Evolutionary conservation across 1,284 basidiomycete species (phyloP).

Genomic region (Microbotryum scabiosae): DNA sequence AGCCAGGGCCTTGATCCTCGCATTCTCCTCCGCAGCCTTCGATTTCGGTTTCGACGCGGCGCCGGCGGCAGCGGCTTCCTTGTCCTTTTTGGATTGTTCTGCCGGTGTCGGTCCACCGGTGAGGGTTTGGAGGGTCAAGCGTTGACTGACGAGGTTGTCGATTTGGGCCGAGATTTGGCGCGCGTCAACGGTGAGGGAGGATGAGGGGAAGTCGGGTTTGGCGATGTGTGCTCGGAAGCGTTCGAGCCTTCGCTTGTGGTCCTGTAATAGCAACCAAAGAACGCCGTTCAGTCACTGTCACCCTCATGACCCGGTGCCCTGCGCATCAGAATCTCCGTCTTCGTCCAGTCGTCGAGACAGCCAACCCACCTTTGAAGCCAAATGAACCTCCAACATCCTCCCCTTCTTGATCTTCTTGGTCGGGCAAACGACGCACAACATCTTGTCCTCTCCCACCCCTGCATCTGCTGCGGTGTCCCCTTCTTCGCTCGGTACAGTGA

Average conservation of each 20-base stretch:
- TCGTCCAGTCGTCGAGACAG: background rate
- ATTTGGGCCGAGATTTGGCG: conserved; percentile 21
- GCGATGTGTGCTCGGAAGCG: conserved; percentile 24
- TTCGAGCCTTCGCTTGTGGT: conserved; percentile 22
- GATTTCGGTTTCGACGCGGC: background rate
- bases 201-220: conserved; percentile 8
- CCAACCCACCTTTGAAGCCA: conserved; percentile 21
- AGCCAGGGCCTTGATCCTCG: conserved; percentile 4
- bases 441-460: conserved; percentile 12
- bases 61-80: background rate
- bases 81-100: background rate
- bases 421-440: conserved; percentile 28
- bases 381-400: conserved; percentile 28
- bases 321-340: background rate
- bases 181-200: conserved; percentile 14
- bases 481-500: background rate
- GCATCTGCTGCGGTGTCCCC: background rate
- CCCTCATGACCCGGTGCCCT: background rate
- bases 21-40: background rate
- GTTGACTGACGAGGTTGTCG: conserved; percentile 19
- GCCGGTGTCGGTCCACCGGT: conserved; percentile 10
- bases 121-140: conserved; percentile 18
- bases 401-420: conserved; percentile 27
- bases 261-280: conserved; percentile 1
- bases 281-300: background rate